phyloP scores from a whole-genome alignment of 106 monocot genomes.

The Dioscorea dumetorum region DNA sequence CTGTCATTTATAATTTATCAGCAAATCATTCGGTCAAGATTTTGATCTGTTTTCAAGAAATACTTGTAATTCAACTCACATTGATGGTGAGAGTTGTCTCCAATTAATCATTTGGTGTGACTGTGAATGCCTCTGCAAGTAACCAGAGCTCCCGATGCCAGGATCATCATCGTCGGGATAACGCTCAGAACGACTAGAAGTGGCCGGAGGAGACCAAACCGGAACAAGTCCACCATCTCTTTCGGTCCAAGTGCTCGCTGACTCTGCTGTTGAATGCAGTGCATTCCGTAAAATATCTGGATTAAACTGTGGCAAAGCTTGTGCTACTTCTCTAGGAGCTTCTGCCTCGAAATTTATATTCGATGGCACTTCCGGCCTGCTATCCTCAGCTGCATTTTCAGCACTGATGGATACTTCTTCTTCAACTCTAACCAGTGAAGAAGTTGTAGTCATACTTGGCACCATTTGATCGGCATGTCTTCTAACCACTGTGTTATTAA shows the following conservation, averaged over 20 bases:
- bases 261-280: conserved; percentile 31
- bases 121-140: conserved; percentile 48
- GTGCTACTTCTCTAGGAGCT: conserved; percentile 8
- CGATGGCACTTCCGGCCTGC: conserved; percentile 73
- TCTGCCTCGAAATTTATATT: conserved; percentile 31
- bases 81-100: conserved; percentile 67
- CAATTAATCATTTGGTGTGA: conserved; percentile 64
- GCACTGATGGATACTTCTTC: conserved; percentile 38
- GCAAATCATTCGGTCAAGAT: background rate
- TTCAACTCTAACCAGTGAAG: conserved; percentile 50
- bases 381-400: conserved; percentile 20
- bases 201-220: conserved; percentile 66
- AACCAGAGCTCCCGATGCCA: conserved; percentile 24
- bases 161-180: conserved; percentile 35
- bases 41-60: background rate
- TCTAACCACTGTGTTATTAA: conserved; percentile 21
- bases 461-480: conserved; percentile 79
- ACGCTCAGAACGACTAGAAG: conserved; percentile 46
- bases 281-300: conserved; percentile 1
- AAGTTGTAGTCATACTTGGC: conserved; percentile 84
- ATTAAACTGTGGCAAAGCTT: conserved; percentile 6
- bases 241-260: conserved; percentile 55
- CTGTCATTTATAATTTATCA: conserved; percentile 19
- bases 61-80: conserved; percentile 32
- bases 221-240: conserved; percentile 84